A percentile compares a stretch with the other conserved stretches of the same genome.
These are phyloP conservation scores for Boletus rufocinnamomeus DNA, from an alignment of 768 basidiomycete genomes.

Conservation along the genomic window DNA sequence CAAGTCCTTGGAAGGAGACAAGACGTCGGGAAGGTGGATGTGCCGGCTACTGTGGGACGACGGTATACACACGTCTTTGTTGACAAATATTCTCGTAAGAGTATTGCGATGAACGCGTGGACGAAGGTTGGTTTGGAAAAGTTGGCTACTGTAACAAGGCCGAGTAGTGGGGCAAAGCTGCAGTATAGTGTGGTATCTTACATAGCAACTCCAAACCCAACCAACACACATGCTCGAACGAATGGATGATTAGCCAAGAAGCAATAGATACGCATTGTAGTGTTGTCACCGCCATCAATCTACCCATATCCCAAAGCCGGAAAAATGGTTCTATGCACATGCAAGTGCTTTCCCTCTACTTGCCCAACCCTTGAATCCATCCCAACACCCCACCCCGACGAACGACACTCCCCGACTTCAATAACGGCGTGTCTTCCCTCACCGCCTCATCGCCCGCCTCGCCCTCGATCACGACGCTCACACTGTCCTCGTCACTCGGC, in stretches of 20 bases:
- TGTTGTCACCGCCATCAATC: neutral
- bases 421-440: conserved; percentile 26
- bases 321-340: neutral
- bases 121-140: conserved; percentile 48
- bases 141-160: neutral
- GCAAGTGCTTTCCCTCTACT: neutral
- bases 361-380: conserved; percentile 27
- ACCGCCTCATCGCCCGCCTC: conserved; percentile 7
- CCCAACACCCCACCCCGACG: conserved; percentile 25
- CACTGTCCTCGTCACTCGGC: conserved; percentile 7
- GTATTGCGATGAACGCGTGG: conserved; percentile 45
- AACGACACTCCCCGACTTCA: conserved; percentile 25
- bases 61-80: conserved; percentile 88
- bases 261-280: neutral
- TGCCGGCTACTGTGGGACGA: conserved; percentile 48
- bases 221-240: too few relatives aligned
- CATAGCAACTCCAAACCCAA: too few relatives aligned
- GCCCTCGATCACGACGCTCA: conserved; percentile 29
- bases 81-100: conserved; percentile 57
- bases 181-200: neutral
- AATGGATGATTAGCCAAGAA: neutral
- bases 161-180: conserved; percentile 15
- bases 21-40: conserved; percentile 15
- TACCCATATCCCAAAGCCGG: too few relatives aligned
- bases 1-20: conserved; percentile 24